Evolutionary conservation across 2,329 filamentous ascomycete genomes (phyloP).

Genomic region (Salinomyces thailandicus): DNA sequence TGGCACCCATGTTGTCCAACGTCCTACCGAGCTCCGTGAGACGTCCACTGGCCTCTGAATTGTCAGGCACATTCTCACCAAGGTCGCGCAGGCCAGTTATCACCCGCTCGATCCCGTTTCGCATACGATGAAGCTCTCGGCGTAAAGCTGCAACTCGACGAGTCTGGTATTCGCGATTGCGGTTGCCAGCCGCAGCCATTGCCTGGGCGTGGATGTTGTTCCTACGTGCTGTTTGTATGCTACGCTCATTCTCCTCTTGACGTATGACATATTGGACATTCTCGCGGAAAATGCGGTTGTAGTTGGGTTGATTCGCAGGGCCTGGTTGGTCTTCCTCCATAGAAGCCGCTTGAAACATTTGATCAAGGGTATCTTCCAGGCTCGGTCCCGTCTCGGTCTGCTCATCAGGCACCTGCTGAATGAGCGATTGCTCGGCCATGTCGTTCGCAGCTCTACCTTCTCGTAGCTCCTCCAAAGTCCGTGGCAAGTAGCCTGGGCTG

Average conservation of each 20-base stretch:
- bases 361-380: constrained; percentile 26
- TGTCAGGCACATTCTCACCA: constrained; percentile 26
- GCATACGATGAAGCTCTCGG: constrained; percentile 28
- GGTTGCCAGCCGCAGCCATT: constrained; percentile 19
- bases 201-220: constrained; percentile 18
- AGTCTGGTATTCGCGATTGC: constrained; percentile 25
- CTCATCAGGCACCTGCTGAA: constrained; percentile 7
- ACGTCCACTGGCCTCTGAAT: constrained; percentile 19
- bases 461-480: constrained; percentile 37
- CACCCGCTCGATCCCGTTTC: constrained; percentile 29
- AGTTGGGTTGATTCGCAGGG: background rate
- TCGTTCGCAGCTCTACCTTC: constrained; percentile 22
- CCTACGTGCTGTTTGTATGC: background rate
- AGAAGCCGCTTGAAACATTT: constrained; percentile 23
- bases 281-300: background rate
- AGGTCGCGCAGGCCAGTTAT: constrained; percentile 27
- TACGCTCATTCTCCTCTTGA: constrained; percentile 12
- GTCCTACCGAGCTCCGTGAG: constrained; percentile 22
- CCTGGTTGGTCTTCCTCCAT: constrained; percentile 13
- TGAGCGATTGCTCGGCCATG: constrained; percentile 14
- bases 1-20: constrained; percentile 19
- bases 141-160: constrained; percentile 27
- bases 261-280: background rate
- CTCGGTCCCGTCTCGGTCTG: constrained; percentile 13
- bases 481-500: constrained; percentile 36